Conservation (phyloP, 306 rosid genomes). For the Sicyos edulis region DNA sequence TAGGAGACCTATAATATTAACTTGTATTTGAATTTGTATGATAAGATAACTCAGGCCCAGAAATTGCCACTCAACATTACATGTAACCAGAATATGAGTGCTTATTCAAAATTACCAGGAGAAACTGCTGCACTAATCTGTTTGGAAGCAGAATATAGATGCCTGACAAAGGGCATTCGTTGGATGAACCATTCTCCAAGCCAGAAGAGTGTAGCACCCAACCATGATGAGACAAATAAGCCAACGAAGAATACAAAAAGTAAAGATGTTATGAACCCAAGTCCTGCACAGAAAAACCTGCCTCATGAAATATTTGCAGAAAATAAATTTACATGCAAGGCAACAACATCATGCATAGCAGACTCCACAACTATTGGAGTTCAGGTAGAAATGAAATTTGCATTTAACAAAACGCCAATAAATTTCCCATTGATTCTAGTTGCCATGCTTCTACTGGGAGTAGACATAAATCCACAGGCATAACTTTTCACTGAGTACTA, state of each 20-base stretch:
- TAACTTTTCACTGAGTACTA: background rate
- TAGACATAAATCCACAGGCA: too few relatives aligned
- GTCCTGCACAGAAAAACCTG: slow-evolving; percentile 60
- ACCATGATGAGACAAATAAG: slow-evolving; percentile 83
- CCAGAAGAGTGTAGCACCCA: slow-evolving; percentile 79
- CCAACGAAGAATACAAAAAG: slow-evolving; percentile 80
- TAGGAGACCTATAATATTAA: slow-evolving; percentile 8
- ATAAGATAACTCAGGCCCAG: background rate
- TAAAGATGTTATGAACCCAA: slow-evolving; percentile 76
- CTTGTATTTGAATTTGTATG: background rate
- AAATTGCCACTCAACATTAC: background rate
- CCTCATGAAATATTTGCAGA: slow-evolving; percentile 20
- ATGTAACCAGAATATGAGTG: slow-evolving; percentile 17
- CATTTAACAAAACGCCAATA: background rate
- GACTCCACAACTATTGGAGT: background rate
- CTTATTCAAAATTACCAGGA: slow-evolving; percentile 46
- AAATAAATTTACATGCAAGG: slow-evolving; percentile 1
- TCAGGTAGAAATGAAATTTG: background rate
- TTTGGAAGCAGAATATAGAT: slow-evolving; percentile 84
- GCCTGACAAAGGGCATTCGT: slow-evolving; percentile 87
- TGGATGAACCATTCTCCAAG: slow-evolving; percentile 88
- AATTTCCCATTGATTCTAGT: background rate
- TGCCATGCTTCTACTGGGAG: too few relatives aligned
- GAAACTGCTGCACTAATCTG: slow-evolving; percentile 88
- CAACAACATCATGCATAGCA: background rate